These are phyloP conservation scores for Calonectria pauciramosa DNA, from an alignment of 2,329 filamentous ascomycete species.

Conservation along the genomic window DNA sequence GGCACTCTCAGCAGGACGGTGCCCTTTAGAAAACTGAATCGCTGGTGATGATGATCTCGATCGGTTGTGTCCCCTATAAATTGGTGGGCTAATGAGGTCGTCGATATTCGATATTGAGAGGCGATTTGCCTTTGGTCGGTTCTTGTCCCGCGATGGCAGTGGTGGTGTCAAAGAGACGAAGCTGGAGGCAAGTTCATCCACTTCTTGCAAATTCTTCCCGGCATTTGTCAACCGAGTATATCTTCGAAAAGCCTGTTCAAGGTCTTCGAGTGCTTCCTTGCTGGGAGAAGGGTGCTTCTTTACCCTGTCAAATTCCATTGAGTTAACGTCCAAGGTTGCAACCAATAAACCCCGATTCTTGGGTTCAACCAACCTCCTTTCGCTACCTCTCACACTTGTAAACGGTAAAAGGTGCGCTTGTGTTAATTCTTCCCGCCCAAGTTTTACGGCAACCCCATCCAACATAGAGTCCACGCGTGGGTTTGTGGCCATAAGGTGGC, in stretches of 20 bases:
- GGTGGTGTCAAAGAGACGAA: conserved; percentile 28
- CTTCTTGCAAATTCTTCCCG: conserved; percentile 33
- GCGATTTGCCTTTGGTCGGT: conserved; percentile 39
- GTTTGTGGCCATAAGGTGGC: conserved; percentile 6
- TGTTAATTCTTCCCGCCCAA: conserved; percentile 1
- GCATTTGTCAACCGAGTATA: conserved; percentile 44
- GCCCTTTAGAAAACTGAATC: conserved; percentile 3
- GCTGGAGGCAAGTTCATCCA: conserved; percentile 49
- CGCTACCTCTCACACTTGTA: background rate
- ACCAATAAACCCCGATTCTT: background rate
- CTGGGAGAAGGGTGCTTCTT: conserved; percentile 63
- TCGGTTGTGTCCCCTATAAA: conserved; percentile 25
- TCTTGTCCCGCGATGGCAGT: conserved; percentile 47
- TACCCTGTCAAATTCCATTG: conserved; percentile 32
- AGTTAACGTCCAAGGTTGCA: background rate
- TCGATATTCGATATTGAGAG: conserved; percentile 31
- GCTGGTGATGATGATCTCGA: conserved; percentile 33
- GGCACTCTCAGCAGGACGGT: conserved; percentile 33
- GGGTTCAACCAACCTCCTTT: conserved; percentile 21
- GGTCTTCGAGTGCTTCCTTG: conserved; percentile 55
- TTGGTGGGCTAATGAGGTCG: conserved; percentile 23
- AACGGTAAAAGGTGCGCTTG: background rate
- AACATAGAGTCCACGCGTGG: conserved; percentile 12
- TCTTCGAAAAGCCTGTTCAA: conserved; percentile 52
- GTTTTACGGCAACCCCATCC: background rate